Conservation (phyloP, 768 basidiomycete genomes). For the Mycena alexandri region DNA sequence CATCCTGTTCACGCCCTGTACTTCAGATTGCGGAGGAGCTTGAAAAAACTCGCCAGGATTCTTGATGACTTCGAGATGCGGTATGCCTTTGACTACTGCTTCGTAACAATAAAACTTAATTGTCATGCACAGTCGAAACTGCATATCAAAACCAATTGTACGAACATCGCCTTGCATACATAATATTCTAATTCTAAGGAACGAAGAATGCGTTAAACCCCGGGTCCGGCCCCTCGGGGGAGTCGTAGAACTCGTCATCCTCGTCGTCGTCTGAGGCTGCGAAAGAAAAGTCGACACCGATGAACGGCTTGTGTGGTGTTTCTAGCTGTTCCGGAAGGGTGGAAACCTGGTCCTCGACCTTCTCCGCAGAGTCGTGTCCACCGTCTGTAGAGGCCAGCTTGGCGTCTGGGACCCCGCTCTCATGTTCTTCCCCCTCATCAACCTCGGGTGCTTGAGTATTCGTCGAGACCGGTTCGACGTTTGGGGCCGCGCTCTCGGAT, state of each 20-base stretch:
- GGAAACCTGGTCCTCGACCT: neutral
- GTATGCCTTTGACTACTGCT: constrained; percentile 4
- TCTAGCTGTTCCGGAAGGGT: neutral
- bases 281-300: constrained; percentile 13
- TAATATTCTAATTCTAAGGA: constrained; percentile 12
- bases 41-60: constrained; percentile 29
- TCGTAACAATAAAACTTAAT: neutral
- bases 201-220: constrained; percentile 27
- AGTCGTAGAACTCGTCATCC: constrained; percentile 46
- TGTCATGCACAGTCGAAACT: neutral
- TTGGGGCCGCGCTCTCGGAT: neutral
- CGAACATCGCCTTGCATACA: constrained; percentile 12
- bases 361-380: no score
- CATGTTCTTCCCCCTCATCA: neutral
- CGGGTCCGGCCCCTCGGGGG: constrained; percentile 43
- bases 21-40: constrained; percentile 37
- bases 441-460: neutral
- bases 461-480: neutral
- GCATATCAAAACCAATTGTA: constrained; percentile 7
- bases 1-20: neutral
- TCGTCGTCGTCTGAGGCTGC: constrained; percentile 30
- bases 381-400: no score
- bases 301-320: neutral
- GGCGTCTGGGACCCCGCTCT: neutral
- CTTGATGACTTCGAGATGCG: neutral